Percentiles rank a stretch among this genome's conserved stretches.
Conservation (phyloP, 2,329 filamentous ascomycete genomes). For the Fonsecaea pedrosoi region DNA sequence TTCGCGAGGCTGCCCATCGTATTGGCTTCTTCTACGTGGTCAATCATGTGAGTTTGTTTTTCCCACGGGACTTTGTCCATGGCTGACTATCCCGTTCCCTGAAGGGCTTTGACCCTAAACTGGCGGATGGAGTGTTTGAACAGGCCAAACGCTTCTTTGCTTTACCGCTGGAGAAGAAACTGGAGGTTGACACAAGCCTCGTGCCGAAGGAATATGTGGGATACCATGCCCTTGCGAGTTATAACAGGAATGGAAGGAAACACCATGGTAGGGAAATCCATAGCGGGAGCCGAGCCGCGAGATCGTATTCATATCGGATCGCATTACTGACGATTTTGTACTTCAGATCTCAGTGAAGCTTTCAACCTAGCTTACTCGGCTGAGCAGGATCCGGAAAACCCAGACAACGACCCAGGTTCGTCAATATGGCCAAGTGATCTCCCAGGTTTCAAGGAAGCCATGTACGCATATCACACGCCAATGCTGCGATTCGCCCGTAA, state of each 20-base stretch:
- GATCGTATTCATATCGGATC: background rate
- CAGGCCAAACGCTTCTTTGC: slow-evolving; percentile 54
- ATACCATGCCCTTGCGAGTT: slow-evolving; percentile 27
- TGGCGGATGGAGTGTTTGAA: slow-evolving; percentile 44
- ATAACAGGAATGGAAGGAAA: slow-evolving; percentile 30
- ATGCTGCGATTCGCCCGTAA: slow-evolving; percentile 41
- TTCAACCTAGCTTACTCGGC: slow-evolving; percentile 31
- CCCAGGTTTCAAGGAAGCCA: slow-evolving; percentile 23
- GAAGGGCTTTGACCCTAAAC: slow-evolving; percentile 18
- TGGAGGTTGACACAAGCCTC: slow-evolving; percentile 53
- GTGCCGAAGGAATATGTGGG: slow-evolving; percentile 30
- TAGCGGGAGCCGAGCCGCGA: background rate
- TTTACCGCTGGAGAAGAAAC: slow-evolving; percentile 54
- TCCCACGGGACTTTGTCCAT: background rate
- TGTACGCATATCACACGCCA: slow-evolving; percentile 30
- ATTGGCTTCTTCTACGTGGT: slow-evolving; percentile 53
- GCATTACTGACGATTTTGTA: background rate
- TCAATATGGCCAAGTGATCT: slow-evolving; percentile 38
- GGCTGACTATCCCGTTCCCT: slow-evolving; percentile 48
- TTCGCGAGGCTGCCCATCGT: slow-evolving; percentile 48
- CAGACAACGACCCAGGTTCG: slow-evolving; percentile 8
- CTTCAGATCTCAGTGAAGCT: slow-evolving; percentile 29
- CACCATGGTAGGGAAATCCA: slow-evolving; percentile 21
- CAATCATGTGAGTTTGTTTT: slow-evolving; percentile 30
- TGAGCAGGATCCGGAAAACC: slow-evolving; percentile 20